Conservation (phyloP, 1,284 basidiomycete genomes). For the Tausonia pullulans region DNA sequence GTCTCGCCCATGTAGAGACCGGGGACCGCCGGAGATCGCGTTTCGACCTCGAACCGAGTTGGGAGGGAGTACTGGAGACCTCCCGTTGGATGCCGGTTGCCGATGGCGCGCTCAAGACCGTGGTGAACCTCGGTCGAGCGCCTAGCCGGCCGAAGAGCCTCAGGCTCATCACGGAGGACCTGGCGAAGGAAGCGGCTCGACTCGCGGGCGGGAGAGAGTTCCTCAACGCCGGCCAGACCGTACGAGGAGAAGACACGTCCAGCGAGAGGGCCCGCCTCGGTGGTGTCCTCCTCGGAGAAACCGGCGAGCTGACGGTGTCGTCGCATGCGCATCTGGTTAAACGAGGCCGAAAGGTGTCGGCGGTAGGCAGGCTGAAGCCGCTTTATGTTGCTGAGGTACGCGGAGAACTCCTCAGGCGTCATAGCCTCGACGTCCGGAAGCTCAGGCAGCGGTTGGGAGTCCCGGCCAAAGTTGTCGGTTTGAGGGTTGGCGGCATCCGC, state of each 20-base stretch:
- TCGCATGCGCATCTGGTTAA: conserved; percentile 2
- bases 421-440: conserved; percentile 14
- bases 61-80: conserved; percentile 14
- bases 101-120: background rate
- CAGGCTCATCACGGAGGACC: no score
- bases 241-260: background rate
- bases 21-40: background rate
- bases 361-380: conserved; percentile 13
- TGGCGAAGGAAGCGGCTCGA: no score
- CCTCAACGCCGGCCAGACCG: background rate
- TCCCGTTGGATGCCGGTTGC: conserved; percentile 10
- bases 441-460: background rate
- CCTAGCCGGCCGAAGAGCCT: no score
- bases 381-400: conserved; percentile 10
- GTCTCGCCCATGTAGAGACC: conserved; percentile 5
- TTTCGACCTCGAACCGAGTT: conserved; percentile 4
- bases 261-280: background rate
- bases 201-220: background rate
- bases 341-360: conserved; percentile 1
- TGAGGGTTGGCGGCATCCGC: no score
- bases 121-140: background rate
- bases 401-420: conserved; percentile 4
- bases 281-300: background rate
- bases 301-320: conserved; percentile 1
- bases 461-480: background rate